Base-by-base conservation (phyloP, 2,329 filamentous ascomycete species). In the Capronia epimyces region DNA sequence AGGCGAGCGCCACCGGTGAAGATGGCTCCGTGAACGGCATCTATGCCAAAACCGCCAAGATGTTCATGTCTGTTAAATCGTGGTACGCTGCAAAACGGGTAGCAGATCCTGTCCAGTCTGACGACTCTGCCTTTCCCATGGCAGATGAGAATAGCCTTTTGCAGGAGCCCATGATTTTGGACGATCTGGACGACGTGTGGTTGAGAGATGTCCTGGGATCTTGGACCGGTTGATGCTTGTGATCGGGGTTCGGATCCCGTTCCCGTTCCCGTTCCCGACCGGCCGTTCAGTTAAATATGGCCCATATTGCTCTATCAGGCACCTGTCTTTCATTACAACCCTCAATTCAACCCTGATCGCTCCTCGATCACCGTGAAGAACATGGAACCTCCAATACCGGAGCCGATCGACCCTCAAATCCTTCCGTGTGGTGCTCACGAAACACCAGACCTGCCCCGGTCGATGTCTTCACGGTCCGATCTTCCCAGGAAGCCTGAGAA, bases 191-290 rank as follows among this genome's bases (percentile, higher is more conserved):
- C 18, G 42, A 45, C 7, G 24, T 20, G 25, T 45, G 42, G 42
- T 12, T 45, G 25, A 32, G 42, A 45, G 42, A 45, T 12, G 31
- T 32, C 16, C 27, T 45, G 10, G 25, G 22, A 20, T 45, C 42
- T 18, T 45, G 42, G 42, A 20, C 24, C 24, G 24, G 24, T 27
- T 27, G 24, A 27, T 27, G 24, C 24, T 27, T 10, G 24, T 10
- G 32, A 4, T 36, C 32, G 32, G 32, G 32, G 32, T 36, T 36
- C 32, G 32, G 32, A 18, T n/a, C 32, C 32, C 32, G 32, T 36
- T 36, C 16, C 32, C 32, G 32, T 5, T n/a, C 32, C 32, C 32
- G 32, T 36, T 36, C 16, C 32, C 32, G 32, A 36, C 32, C 32
- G 32, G 13, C 16, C 13, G 32, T 15, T 18, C n/a, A n/a, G 4